These are phyloP conservation scores for Cyclocybe aegerita DNA, from an alignment of 768 basidiomycete species.

Conservation along the genomic window DNA sequence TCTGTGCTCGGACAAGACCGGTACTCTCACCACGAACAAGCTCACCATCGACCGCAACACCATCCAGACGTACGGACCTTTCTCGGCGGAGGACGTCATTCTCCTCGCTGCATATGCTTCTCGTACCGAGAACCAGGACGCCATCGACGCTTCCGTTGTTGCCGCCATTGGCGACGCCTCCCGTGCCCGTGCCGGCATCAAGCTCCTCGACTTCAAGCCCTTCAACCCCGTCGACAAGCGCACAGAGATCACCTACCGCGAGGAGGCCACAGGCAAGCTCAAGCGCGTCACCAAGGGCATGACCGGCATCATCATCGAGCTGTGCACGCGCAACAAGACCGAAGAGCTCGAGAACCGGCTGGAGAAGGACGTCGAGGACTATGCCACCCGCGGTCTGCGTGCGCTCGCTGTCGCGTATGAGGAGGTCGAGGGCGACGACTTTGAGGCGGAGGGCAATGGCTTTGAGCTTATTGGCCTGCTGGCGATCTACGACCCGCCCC, in stretches of 20 bases:
- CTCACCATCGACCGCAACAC: constrained; percentile 94
- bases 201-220: constrained; percentile 97
- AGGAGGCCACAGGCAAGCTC: constrained; percentile 91
- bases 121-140: constrained; percentile 98
- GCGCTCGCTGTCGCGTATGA: constrained; percentile 96
- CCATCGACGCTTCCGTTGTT: constrained; percentile 89
- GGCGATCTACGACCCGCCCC: constrained; percentile 96
- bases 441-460: constrained; percentile 88
- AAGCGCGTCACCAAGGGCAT: constrained; percentile 99
- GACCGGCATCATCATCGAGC: constrained; percentile 98
- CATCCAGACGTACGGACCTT: constrained; percentile 87
- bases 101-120: constrained; percentile 95
- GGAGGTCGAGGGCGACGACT: constrained; percentile 82
- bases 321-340: constrained; percentile 97
- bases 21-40: constrained; percentile 98
- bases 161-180: constrained; percentile 68
- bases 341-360: constrained; percentile 88
- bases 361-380: constrained; percentile 95
- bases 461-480: constrained; percentile 97
- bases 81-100: constrained; percentile 88
- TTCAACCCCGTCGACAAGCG: constrained; percentile 99
- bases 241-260: constrained; percentile 97
- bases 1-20: constrained; percentile 98
- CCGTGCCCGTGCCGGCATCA: constrained; percentile 89
- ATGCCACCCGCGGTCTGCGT: constrained; percentile 93